Evolutionary conservation across 1,139 yeast species (phyloP), one percentile per base, ranked within the genome.

Genomic region (Suhomyces maxii): DNA sequence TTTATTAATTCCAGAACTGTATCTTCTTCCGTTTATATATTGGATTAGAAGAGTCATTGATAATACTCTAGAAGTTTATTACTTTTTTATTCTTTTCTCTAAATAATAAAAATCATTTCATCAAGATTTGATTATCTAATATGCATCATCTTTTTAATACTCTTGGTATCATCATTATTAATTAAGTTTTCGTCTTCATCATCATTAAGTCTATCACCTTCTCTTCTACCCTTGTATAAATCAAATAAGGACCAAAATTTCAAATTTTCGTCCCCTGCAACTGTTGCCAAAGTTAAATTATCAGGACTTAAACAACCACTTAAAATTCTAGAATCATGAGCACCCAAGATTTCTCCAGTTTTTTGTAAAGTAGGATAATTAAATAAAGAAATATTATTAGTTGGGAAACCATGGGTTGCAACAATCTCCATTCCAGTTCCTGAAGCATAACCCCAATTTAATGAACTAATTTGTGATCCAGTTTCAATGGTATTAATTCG

Each of bases 191-290:
- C 49, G 38, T 57, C 62, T 37, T 57, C 58, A 42, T 57, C 61
- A 34, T 52, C 53, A 28, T 50, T 49, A 36, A 51, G 46, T 37
- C 61, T 61, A 23, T 54, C 59, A 33, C 53, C 55, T 2, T 57
- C 61, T 41, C 60, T 56, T 23, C 64, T 63, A 44, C 67, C 63
- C 47, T 76, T 76, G 53, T 69, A 68, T 47, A 70, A 58, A 57
- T 91, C 97, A 67, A 90, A 93, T 28, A 95, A 77, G 56, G 89
- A 86, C 95, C 96, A 95, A 69, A 95, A 93, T 70, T 93, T 93
- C 60, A 95, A 77, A 66, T 91, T 93, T 65, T 95, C 99, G 67
- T 95, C 99, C 6, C 96, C 95, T 1, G 98, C 96, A 44, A 93
- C 90, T 0, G 99, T 93, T 1, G 97, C 99, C 49, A 91, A 69